Evolutionary conservation across 169 alveolate species (phyloP), one percentile per base, ranked within the genome.

Genomic region (Eimeria necatrix): DNA sequence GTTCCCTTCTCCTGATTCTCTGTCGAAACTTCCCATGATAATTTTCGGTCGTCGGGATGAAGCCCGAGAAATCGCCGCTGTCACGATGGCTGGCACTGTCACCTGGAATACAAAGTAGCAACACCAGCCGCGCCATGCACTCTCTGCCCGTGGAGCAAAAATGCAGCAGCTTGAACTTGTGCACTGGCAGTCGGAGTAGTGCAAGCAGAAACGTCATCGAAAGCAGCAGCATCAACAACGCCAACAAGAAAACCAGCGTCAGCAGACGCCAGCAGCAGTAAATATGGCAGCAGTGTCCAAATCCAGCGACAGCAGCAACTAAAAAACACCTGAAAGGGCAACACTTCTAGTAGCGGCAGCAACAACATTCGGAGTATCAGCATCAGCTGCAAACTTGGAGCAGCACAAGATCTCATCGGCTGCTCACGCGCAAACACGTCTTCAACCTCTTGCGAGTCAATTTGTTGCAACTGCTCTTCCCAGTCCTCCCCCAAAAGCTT

Each of bases 401-500:
- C 41, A 32, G 41, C 41, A 32, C 0, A 0, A 32, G 41, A 32
- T 32, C 41, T 32, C 41, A 0, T 32, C 41, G 41, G 59, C 18
- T 2, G 10, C 71, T n/a, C 74, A 89, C 94, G 87, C 53, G 60
- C 61, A 60, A 89, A 89, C 4, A 80, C 87, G 12, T 24, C 60
- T 46, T 68, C 73, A 89, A 71, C 56, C 2, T 70, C 51, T 74
- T 89, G 87, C 60, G 49, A 32, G 51, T 89, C 64, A 52, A 89
- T 71, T 18, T 89, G 85, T 49, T 70, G 73, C 24, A 89, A 56
- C 52, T 73, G 85, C 60, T 89, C 94, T 53, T 70, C 87, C 94
- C 94, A 89, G 48, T 89, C 76, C 16, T 89, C 87, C 14, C 94
- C 94, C n/a, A 89, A 53, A 14, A 89, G 87, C 71, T 89, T 89